Evolutionary conservation across 495 filamentous ascomycete genomes (phyloP), one percentile per base, ranked within the genome.

Genomic region (Venustampulla echinocandica): DNA sequence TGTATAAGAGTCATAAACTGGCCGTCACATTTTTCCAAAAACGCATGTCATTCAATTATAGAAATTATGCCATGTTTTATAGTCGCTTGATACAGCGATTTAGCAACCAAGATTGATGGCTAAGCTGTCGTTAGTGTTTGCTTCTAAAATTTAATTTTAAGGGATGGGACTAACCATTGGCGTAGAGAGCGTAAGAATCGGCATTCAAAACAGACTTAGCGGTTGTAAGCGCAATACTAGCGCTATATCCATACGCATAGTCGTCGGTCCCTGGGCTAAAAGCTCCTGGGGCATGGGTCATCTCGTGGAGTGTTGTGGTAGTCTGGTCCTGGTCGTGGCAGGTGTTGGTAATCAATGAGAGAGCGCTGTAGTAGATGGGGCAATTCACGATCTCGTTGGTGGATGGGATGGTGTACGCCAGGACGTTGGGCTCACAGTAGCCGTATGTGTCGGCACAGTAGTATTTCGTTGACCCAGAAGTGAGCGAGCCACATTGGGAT

Each of bases 271-370:
- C 76, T 1, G 59, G 57, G 22, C 41, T 44, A 13, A 55, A 60
- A 11, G 60, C 47, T 76, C 71, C 27, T 65, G 74, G 4, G 68
- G 75, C 20, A 50, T 83, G 80, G 11, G 80, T 80, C 44, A 74
- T 61, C 64, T 84, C 80, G 51, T 84, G 80, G 9, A 84, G 61
- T 13, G 68, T 69, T 7, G 77, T 82, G 27, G 72, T 77, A 1
- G 69, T 67, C 59, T 77, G 74, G 52, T 81, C 78, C 58, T 82
- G 77, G 6, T 50, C 64, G 49, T 80, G 75, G 64, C 78, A 82
- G 2, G 46, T 53, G 20, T 39, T 54, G 0, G 71, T 53, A 36
- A 76, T 39, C 13, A 62, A 58, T 0, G 71, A 62, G 14, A 82
- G 61, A 15, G 61, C 59, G 20, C 51, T 64, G 58, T 78, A 82